Base-by-base conservation (phyloP, 345 rosid genomes). In the Excoecaria cochinchinensis region DNA sequence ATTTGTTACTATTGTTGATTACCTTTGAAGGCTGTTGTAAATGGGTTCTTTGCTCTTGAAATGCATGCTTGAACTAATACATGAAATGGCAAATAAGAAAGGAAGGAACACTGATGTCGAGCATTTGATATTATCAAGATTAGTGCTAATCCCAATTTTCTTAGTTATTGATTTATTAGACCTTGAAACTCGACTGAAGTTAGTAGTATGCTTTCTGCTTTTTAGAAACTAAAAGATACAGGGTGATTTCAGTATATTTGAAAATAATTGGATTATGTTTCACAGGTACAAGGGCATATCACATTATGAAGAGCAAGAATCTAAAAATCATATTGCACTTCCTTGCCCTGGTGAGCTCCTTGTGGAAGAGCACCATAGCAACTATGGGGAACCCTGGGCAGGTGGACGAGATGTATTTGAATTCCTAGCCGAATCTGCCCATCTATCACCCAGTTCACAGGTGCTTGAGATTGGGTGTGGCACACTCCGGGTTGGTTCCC, bases 401-500 rank as follows among this genome's bases (percentile, higher is more conserved):
- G 98, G 97, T 78, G 99, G 99, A 40, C 86, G 93, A 21, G 98
- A 95, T 38, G 93, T 95, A 71, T 92, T 95, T 61, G 99, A 95
- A 82, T 95, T 92, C 77, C 94, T 95, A 3, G 95, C 97, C 4
- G 89, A 88, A 71, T 73, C 94, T 64, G 61, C 83, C 47, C 77
- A 76, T 57, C 70, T 95, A 1, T 80, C 84, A 62, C 89, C 92
- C 13, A 67, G 73, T 17, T 87, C 92, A 6, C 87, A 60, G 47
- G 97, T 92, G 24, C 97, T 95, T 3, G 98, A 96, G 86, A 90
- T 96, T 6, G 99, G 99, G 8, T 93, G 99, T 74, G 99, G 99
- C 67, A 93, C 99, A 0, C 90, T 96, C 24, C 91, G 98, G 11
- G 99, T 93, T 19, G 99, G 99, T 74, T 74, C 89, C 78, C 99